Percentiles rank a stretch among this genome's conserved stretches.
Conservation (phyloP, 75 land plant genomes). For the Pinus tabuliformis region DNA sequence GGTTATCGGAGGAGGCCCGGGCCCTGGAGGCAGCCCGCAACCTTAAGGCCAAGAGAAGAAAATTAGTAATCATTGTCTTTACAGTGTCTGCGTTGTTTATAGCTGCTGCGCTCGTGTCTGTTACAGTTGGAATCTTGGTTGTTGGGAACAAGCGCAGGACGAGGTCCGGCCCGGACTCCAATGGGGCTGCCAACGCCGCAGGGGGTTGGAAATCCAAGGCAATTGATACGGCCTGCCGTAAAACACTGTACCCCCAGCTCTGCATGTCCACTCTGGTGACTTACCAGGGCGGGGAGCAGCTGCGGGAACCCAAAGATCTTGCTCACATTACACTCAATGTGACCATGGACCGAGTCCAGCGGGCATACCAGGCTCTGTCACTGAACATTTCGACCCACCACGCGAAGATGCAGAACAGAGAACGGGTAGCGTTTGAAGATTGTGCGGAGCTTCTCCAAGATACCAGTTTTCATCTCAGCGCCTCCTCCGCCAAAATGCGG, state of each 20-base stretch:
- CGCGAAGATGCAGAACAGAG: background rate
- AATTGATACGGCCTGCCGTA: background rate
- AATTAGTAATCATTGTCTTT: no score
- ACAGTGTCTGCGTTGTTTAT: no score
- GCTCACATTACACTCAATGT: constrained; percentile 4
- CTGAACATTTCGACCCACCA: background rate
- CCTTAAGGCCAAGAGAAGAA: no score
- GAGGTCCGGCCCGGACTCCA: no score
- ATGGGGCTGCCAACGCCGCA: no score
- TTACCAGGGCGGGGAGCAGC: background rate
- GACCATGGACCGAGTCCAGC: background rate
- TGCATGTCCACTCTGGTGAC: constrained; percentile 1
- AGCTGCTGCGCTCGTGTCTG: no score
- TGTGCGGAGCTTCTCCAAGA: constrained; percentile 5
- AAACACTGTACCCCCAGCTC: constrained; percentile 1
- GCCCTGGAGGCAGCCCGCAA: no score
- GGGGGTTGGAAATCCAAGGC: no score
- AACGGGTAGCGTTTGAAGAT: background rate
- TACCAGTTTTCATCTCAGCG: background rate
- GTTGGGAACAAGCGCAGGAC: no score
- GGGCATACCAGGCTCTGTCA: background rate
- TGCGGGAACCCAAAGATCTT: background rate
- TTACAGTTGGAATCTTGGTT: no score
- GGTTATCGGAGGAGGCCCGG: no score
- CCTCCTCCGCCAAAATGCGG: no score